Conservation (phyloP, 2,329 filamentous ascomycete species). For the Cercospora janseana region DNA sequence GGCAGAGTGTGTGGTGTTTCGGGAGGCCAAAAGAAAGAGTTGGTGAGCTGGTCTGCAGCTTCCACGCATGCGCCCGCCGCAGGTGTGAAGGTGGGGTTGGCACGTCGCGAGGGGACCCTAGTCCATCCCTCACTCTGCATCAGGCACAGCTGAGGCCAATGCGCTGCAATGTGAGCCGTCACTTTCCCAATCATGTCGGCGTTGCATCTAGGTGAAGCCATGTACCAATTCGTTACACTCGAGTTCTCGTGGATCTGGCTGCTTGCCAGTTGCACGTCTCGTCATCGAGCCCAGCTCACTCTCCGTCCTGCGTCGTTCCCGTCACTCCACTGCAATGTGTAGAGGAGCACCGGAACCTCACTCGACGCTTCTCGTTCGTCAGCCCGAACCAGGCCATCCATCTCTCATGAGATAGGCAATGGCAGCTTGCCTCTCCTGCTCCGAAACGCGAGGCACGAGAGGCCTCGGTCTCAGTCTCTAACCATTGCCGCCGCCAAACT, state of each 20-base stretch:
- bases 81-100: slow-evolving; percentile 4
- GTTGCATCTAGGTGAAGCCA: slow-evolving; percentile 13
- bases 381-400: too few relatives aligned
- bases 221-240: slow-evolving; percentile 13
- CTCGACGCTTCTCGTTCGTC: too few relatives aligned
- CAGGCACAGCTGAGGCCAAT: too few relatives aligned
- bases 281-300: slow-evolving; percentile 7
- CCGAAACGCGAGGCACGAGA: too few relatives aligned
- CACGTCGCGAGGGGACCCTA: slow-evolving; percentile 8
- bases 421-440: too few relatives aligned
- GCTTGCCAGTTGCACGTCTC: neutral
- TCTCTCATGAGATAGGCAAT: too few relatives aligned
- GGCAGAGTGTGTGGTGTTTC: neutral
- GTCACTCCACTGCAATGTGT: neutral
- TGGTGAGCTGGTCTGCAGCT: slow-evolving; percentile 10
- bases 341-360: neutral
- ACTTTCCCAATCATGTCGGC: slow-evolving; percentile 13
- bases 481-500: slow-evolving; percentile 36
- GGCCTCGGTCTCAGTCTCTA: slow-evolving; percentile 11
- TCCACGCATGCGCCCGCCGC: slow-evolving; percentile 3
- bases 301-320: neutral
- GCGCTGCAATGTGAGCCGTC: too few relatives aligned
- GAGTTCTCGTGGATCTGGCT: neutral
- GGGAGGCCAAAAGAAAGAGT: slow-evolving; percentile 11
- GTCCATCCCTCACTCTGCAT: too few relatives aligned